Percentiles rank a stretch among this genome's conserved stretches.
Conservation (phyloP, 225 moss, liverwort and hornwort species). For the Pleurozium schreberi region DNA sequence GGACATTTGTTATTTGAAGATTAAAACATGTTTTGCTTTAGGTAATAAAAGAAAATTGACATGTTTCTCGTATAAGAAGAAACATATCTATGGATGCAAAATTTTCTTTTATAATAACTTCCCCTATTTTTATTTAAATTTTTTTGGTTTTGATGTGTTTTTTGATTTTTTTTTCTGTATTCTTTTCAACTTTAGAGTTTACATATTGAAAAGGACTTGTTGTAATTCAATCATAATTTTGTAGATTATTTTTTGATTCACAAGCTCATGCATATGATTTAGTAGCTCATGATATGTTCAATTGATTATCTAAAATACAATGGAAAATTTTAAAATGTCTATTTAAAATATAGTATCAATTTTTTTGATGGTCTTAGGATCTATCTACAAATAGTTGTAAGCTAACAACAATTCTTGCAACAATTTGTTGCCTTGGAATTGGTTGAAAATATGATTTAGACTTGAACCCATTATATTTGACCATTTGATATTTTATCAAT, state of each 20-base stretch:
- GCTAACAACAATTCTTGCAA: too few species aligned
- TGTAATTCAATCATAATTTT: neutral
- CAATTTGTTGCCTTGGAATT: neutral
- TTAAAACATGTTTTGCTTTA: neutral
- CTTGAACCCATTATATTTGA: neutral
- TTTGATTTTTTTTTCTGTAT: neutral
- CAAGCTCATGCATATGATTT: neutral
- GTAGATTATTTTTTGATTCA: neutral
- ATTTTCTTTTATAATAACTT: neutral
- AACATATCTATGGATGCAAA: neutral
- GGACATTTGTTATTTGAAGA: neutral
- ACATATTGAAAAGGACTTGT: neutral
- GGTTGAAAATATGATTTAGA: neutral
- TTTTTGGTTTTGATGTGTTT: too few species aligned
- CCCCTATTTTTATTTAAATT: too few species aligned
- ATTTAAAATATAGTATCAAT: neutral
- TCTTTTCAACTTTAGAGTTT: neutral
- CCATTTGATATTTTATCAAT: neutral
- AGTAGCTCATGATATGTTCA: too few species aligned
- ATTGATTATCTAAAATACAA: neutral
- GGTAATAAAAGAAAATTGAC: neutral
- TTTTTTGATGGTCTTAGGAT: fast-evolving
- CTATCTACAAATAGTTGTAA: neutral
- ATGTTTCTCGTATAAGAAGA: fast-evolving
- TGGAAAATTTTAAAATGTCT: neutral